Base-by-base conservation (phyloP, 1,284 basidiomycete genomes). In the Moniliella sp. region DNA sequence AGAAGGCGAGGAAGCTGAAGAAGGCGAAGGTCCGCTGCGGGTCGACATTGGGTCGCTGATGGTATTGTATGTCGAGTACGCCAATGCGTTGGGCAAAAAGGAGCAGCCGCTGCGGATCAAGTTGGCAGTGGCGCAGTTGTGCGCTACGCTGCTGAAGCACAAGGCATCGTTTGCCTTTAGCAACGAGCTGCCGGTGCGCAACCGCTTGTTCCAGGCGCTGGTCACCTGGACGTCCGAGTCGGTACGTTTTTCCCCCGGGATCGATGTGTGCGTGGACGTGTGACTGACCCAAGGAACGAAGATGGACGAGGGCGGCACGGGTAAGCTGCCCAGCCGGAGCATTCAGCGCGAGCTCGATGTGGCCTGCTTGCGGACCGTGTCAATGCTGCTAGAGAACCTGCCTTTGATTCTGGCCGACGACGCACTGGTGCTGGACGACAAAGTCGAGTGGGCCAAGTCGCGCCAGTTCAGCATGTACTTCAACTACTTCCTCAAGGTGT, bases 401-500 rank as follows among this genome's bases (percentile, higher is more conserved):
- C 51, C 51, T 8, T 32, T 55, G 19, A 40, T 55, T 7, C 36
- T 55, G 15, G 46, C 51, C 4, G 51, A 55, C 28, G 51, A 55
- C 31, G 50, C 51, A 1, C 31, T 50, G 15, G 37, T 52, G 3
- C 42, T 55, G 11, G 51, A 55, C 23, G 51, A 55, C 39, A 50
- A 50, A 28, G 47, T 55, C 16, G 51, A 55, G 27, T 50, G 51
- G 31, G 51, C 51, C 31, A 55, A 50, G 36, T 46, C 49, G 1
- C 37, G 51, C 8, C 48, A 55, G 29, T 55, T 52, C 37, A 34
- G 46, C 18, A 36, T 50, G 33, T 49, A 50, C 37, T 50, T 50
- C 36, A 40, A 37, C 31, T 52, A 48, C 39, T 55, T 55, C 28
- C 50, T 52, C 51, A 50, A 53, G 42, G 44, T 50, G 19, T 44